These are phyloP conservation scores for Drosera capensis DNA, from an alignment of 148 eudicot species.

Conservation along the genomic window DNA sequence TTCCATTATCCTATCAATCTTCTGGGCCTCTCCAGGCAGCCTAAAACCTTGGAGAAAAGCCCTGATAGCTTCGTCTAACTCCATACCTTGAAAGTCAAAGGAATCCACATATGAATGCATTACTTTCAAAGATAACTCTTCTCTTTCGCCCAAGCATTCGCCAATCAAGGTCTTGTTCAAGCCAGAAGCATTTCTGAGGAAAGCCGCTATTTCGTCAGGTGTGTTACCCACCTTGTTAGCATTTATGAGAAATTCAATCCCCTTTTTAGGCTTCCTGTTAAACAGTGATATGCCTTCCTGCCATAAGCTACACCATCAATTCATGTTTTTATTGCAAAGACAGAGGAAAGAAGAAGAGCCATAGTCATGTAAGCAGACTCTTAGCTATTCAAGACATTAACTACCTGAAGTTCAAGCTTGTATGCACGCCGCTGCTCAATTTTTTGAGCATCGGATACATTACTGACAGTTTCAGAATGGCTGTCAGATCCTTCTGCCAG, in stretches of 20 bases:
- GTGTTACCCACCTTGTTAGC: conserved; percentile 91
- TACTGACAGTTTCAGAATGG: conserved; percentile 69
- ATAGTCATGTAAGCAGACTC: too few relatives aligned
- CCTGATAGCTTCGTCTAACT: conserved; percentile 90
- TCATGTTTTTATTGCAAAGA: too few relatives aligned
- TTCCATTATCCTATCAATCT: conserved; percentile 93
- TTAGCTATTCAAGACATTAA: conserved; percentile 3
- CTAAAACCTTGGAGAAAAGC: conserved; percentile 83
- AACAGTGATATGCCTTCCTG: conserved; percentile 99
- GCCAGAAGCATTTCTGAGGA: conserved; percentile 78
- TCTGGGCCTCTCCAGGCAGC: conserved; percentile 98
- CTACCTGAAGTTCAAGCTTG: conserved; percentile 99
- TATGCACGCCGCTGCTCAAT: conserved; percentile 98
- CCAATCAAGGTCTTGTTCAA: conserved; percentile 77
- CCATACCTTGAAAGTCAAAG: conserved; percentile 70
- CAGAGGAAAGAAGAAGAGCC: conserved; percentile 1
- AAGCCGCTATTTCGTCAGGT: conserved; percentile 78
- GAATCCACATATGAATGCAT: conserved; percentile 99
- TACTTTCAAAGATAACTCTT: conserved; percentile 78
- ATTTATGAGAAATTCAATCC: conserved; percentile 85
- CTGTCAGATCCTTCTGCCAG: conserved; percentile 61
- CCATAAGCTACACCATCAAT: conserved; percentile 32
- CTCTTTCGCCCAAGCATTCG: conserved; percentile 97
- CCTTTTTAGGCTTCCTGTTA: conserved; percentile 89
- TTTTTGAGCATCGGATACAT: conserved; percentile 71